phyloP scores from a whole-genome alignment of 1,284 basidiomycete genomes.

The Cystobasidium pallidum region DNA sequence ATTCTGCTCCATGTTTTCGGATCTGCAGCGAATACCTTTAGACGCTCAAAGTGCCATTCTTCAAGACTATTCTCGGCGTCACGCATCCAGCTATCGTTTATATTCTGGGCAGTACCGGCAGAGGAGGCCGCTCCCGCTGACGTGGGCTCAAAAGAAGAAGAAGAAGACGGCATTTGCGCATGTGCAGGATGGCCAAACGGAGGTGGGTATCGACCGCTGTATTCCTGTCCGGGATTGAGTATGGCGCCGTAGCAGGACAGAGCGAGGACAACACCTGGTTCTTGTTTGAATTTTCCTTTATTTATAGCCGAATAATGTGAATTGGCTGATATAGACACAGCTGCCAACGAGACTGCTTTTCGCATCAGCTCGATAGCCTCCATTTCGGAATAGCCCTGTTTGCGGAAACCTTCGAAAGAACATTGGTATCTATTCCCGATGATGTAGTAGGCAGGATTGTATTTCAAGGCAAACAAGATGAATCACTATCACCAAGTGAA shows the following conservation, averaged over 20 bases:
- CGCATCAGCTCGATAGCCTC: constrained; percentile 23
- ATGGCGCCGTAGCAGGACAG: constrained; percentile 39
- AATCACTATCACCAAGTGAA: no score
- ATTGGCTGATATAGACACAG: constrained; percentile 4
- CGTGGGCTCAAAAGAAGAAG: not conserved
- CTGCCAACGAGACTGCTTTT: constrained; percentile 21
- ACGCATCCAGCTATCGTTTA: not conserved
- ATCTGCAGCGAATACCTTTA: constrained; percentile 63
- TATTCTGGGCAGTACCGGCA: no score
- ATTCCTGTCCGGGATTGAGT: constrained; percentile 32
- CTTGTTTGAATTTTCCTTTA: constrained; percentile 19
- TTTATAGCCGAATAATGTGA: not conserved
- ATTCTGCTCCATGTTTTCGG: constrained; percentile 65
- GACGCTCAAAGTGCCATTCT: constrained; percentile 58
- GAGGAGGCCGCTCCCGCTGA: no score
- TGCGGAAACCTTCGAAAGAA: constrained; percentile 26
- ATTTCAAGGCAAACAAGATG: no score
- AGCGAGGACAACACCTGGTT: constrained; percentile 7
- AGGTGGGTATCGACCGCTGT: constrained; percentile 31
- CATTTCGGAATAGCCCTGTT: constrained; percentile 16
- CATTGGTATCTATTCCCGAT: constrained; percentile 24
- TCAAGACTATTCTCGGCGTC: constrained; percentile 2
- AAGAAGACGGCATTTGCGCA: not conserved
- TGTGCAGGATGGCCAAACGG: constrained; percentile 27
- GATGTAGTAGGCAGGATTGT: no score